Percentiles rank a stretch among this genome's conserved stretches.
These are phyloP conservation scores for Epichloe festucae DNA, from an alignment of 2,329 filamentous ascomycete species.

Conservation along the genomic window DNA sequence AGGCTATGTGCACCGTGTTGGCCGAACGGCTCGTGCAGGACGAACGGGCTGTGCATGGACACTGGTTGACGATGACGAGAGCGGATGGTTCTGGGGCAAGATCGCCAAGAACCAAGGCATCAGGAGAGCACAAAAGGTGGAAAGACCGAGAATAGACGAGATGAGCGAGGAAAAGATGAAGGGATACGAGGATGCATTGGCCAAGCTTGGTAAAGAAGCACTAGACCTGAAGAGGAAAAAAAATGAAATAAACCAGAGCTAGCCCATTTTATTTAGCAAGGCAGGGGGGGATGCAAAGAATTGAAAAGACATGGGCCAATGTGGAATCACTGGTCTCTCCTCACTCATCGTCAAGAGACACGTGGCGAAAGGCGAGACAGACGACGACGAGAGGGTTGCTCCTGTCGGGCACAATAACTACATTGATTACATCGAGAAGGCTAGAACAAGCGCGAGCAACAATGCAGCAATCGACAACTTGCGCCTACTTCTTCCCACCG, in stretches of 20 bases:
- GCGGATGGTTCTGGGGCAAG: conserved; percentile 82
- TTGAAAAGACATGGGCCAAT: too few species aligned
- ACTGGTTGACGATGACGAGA: conserved; percentile 68
- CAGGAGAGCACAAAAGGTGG: conserved; percentile 30
- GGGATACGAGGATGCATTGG: conserved; percentile 44
- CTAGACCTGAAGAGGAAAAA: conserved; percentile 15
- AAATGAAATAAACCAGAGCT: too few species aligned
- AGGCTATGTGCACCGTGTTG: conserved; percentile 83
- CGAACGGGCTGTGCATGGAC: conserved; percentile 72
- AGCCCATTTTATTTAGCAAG: too few species aligned
- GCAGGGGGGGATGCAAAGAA: too few species aligned
- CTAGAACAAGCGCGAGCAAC: too few species aligned
- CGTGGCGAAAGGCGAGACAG: conserved; percentile 12
- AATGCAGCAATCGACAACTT: too few species aligned
- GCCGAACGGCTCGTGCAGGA: conserved; percentile 76
- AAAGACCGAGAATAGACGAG: conserved; percentile 32
- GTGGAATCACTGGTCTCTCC: conserved; percentile 1
- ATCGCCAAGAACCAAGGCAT: conserved; percentile 49
- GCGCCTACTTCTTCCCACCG: too few species aligned
- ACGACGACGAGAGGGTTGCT: conserved; percentile 9
- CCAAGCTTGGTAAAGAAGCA: conserved; percentile 50
- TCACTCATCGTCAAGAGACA: conserved; percentile 18
- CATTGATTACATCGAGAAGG: too few species aligned
- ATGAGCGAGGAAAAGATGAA: conserved; percentile 35
- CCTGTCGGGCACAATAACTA: too few species aligned